A percentile compares a stretch with the other conserved stretches of the same genome.
Conservation (phyloP, 169 alveolate genomes). For the Perkinsus chesapeaki region DNA sequence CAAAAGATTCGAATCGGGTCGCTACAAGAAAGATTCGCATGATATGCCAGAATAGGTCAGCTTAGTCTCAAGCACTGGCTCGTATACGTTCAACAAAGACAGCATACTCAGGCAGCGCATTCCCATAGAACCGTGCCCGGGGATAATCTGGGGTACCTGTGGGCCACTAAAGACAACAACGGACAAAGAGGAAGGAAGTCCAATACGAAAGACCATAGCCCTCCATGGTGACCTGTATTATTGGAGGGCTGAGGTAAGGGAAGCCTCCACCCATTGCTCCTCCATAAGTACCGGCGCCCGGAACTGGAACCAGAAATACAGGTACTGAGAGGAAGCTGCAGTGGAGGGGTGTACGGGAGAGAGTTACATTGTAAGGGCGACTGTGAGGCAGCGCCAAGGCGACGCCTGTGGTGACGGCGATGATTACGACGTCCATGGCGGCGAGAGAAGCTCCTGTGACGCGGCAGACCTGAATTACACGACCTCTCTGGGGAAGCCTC, state of each 20-base stretch:
- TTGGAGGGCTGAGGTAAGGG: neutral
- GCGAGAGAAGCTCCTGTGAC: too few species aligned
- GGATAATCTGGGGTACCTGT: neutral
- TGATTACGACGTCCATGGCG: neutral
- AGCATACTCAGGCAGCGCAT: neutral
- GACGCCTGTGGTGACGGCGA: neutral
- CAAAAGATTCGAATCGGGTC: neutral
- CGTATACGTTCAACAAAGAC: neutral
- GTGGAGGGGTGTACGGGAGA: neutral
- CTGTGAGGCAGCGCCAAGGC: neutral
- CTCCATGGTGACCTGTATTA: neutral
- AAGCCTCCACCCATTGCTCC: neutral
- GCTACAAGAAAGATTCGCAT: too few species aligned
- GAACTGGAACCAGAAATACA: neutral
- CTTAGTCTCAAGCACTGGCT: neutral
- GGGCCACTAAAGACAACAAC: neutral
- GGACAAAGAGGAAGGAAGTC: neutral
- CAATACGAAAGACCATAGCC: neutral
- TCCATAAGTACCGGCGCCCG: neutral
- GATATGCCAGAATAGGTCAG: too few species aligned
- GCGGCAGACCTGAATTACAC: too few species aligned
- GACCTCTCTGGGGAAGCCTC: too few species aligned
- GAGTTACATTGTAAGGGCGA: neutral
- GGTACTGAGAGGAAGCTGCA: neutral
- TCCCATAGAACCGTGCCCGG: neutral